These are phyloP conservation scores for Trichoderma sp. DNA, from an alignment of 2,329 filamentous ascomycete genomes.

Conservation along the genomic window DNA sequence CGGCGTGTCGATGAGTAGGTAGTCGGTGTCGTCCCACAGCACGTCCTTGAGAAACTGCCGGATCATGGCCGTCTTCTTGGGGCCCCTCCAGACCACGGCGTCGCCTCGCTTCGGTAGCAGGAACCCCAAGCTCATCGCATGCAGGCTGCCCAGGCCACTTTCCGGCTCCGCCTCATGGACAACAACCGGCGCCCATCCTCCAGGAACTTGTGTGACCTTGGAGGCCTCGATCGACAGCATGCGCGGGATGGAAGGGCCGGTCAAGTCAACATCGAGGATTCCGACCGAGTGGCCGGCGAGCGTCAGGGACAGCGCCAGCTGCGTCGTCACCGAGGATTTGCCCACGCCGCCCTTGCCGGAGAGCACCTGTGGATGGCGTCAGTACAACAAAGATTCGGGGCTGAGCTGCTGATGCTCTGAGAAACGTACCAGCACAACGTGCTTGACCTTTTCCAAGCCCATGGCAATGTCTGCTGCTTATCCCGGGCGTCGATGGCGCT, in stretches of 20 bases:
- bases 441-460: slow-evolving; percentile 63
- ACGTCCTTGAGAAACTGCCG: slow-evolving; percentile 93
- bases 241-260: slow-evolving; percentile 92
- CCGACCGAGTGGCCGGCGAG: slow-evolving; percentile 86
- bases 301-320: slow-evolving; percentile 86
- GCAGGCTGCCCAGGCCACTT: slow-evolving; percentile 62
- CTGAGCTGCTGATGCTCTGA: too few species aligned
- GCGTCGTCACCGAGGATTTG: slow-evolving; percentile 96
- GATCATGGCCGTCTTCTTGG: slow-evolving; percentile 99
- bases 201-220: slow-evolving; percentile 88
- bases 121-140: slow-evolving; percentile 93
- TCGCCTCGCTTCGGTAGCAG: slow-evolving; percentile 80
- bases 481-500: background rate
- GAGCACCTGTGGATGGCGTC: slow-evolving; percentile 58
- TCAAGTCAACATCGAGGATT: slow-evolving; percentile 94
- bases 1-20: slow-evolving; percentile 91
- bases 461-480: slow-evolving; percentile 33
- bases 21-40: slow-evolving; percentile 85
- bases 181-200: slow-evolving; percentile 87
- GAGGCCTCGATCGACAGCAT: slow-evolving; percentile 87
- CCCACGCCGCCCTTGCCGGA: slow-evolving; percentile 98
- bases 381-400: background rate
- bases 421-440: slow-evolving; percentile 68
- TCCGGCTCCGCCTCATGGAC: slow-evolving; percentile 67
- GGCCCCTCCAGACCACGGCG: slow-evolving; percentile 95